Percentiles rank a stretch among this genome's conserved stretches.
phyloP scores from a whole-genome alignment of 768 basidiomycete genomes.

The Podaxis sp. region DNA sequence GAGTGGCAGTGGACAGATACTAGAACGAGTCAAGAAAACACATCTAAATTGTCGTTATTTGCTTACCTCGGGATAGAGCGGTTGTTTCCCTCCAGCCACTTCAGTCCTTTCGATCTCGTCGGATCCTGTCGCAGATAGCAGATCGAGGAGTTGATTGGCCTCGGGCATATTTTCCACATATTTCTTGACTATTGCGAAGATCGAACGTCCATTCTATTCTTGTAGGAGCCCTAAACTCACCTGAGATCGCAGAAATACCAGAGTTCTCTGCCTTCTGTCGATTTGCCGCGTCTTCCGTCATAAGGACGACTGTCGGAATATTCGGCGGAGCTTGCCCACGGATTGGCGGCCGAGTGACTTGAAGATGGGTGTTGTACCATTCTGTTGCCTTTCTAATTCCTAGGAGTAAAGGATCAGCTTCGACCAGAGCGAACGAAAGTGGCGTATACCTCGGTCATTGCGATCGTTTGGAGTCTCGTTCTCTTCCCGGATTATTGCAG shows the following conservation, averaged over 20 bases:
- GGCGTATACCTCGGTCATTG: conserved; percentile 80
- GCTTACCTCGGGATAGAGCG: conserved; percentile 73
- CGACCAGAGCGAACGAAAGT: neutral
- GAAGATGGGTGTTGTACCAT: conserved; percentile 83
- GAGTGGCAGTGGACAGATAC: conserved; percentile 72
- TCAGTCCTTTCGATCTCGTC: conserved; percentile 62
- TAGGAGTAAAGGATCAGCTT: conserved; percentile 22
- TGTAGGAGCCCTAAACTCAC: conserved; percentile 27
- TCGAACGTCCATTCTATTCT: neutral
- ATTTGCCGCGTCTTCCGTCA: conserved; percentile 90
- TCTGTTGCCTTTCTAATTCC: conserved; percentile 84
- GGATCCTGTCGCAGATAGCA: conserved; percentile 67
- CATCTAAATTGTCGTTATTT: neutral
- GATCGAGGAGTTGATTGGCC: conserved; percentile 67
- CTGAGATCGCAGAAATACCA: conserved; percentile 58
- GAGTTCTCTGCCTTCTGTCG: conserved; percentile 66
- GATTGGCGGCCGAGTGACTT: conserved; percentile 43
- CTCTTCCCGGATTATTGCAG: conserved; percentile 71
- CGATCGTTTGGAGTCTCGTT: conserved; percentile 88
- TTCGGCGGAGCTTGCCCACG: conserved; percentile 42
- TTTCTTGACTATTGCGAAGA: conserved; percentile 48
- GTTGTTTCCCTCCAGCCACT: conserved; percentile 47
- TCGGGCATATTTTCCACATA: conserved; percentile 78
- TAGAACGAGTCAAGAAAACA: conserved; percentile 23
- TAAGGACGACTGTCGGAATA: conserved; percentile 64